Base-by-base conservation (phyloP, 345 rosid species). In the Clausena lansium region DNA sequence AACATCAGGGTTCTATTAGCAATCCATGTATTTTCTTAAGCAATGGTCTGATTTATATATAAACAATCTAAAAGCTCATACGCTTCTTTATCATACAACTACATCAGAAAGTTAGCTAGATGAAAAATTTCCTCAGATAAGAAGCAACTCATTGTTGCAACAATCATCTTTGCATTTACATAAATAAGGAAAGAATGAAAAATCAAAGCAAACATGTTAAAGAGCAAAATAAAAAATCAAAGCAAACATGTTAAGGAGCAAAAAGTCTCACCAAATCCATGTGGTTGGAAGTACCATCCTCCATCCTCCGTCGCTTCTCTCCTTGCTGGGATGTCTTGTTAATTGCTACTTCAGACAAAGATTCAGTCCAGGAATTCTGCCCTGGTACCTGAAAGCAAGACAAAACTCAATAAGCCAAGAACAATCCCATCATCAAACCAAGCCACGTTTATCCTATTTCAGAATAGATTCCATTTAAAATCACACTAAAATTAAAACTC, bases 261-360 rank as follows among this genome's bases (percentile, higher is more conserved):
- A 45, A n/a, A 71, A 59, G 39, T 86, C 86, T 85, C 20, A 74
- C 81, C 45, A 84, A 41, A 35, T 86, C 94, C 82, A 87, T 78
- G 81, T 80, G 78, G 72, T 85, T 88, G 38, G 76, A 71, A 82
- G 83, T 85, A 70, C 92, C 97, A 76, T 85, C 85, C 59, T 90
- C 93, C 70, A 74, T 76, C 80, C 98, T 90, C 35, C 35, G 81
- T 17, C 98, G 95, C 86, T 96, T 96, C 78, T 92, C 97, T 78
- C 94, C 79, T 19, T 83, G 91, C 63, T 79, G 85, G 30, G 87
- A 79, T 36, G 81, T 83, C 78, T 35, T 71, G 58, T 78, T 80
- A 60, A 68, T 63, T 24, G 60, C 80, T 68, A 63, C 81, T 57
- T 84, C 85, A 57, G 85, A 81, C 65, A 85, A 79, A 80, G 84